These are phyloP conservation scores for Kwoniella bestiolae DNA, from an alignment of 768 basidiomycete species.

Conservation along the genomic window DNA sequence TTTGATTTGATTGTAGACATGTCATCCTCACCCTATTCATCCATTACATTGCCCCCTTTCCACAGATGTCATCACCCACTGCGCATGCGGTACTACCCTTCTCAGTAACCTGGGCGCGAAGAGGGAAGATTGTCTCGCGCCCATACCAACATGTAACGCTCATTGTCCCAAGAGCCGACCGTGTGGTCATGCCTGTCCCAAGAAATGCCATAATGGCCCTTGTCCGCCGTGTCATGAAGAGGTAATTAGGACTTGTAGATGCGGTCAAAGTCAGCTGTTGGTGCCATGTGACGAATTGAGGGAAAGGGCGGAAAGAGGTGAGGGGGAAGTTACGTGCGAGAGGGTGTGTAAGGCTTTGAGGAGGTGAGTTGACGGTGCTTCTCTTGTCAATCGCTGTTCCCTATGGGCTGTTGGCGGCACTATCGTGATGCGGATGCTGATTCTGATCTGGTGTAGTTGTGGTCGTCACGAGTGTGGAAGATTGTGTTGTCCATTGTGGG, in stretches of 20 bases:
- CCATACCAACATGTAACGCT: conserved; percentile 77
- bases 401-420: too few species aligned
- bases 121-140: conserved; percentile 67
- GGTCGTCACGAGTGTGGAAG: conserved; percentile 84
- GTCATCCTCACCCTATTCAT: conserved; percentile 72
- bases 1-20: conserved; percentile 59
- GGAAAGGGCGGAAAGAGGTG: conserved; percentile 53
- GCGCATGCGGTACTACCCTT: conserved; percentile 80
- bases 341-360: conserved; percentile 76
- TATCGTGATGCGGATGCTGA: too few species aligned
- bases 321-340: conserved; percentile 74
- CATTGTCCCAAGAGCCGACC: conserved; percentile 66
- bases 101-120: conserved; percentile 53
- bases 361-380: conserved; percentile 53
- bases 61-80: conserved; percentile 69
- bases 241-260: conserved; percentile 80
- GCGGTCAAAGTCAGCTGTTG: conserved; percentile 70
- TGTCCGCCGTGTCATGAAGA: conserved; percentile 79
- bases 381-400: neutral
- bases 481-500: conserved; percentile 84
- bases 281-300: conserved; percentile 64
- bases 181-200: conserved; percentile 77
- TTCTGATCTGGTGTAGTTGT: conserved; percentile 60
- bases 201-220: conserved; percentile 72
- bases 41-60: conserved; percentile 67